Evolutionary conservation across 164 flowering plant genomes (phyloP).

Genomic region (Piper betle): DNA sequence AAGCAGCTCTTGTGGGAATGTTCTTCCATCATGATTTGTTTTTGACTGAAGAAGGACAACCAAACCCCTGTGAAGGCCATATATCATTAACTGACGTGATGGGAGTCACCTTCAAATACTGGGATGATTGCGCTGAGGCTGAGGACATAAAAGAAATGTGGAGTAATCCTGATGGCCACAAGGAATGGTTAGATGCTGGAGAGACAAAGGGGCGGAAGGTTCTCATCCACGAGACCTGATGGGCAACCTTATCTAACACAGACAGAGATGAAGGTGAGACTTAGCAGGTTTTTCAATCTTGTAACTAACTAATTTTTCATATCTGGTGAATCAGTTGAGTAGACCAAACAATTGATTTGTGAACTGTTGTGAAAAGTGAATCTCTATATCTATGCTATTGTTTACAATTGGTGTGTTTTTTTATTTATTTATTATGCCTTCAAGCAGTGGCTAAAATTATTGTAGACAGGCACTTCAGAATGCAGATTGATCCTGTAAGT

Average conservation of each 20-base stretch:
- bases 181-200: constrained; percentile 79
- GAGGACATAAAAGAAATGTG: constrained; percentile 67
- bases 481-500: constrained; percentile 55
- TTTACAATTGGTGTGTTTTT: not conserved
- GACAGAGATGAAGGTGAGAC: constrained; percentile 72
- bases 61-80: not conserved
- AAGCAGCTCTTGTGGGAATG: not conserved
- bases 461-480: constrained; percentile 47
- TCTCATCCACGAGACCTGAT: constrained; percentile 86
- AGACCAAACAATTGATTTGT: too few species aligned
- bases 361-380: too few species aligned
- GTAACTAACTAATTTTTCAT: not conserved
- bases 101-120: constrained; percentile 58
- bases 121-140: constrained; percentile 75
- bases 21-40: not conserved
- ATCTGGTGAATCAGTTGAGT: not conserved
- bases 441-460: constrained; percentile 78
- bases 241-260: constrained; percentile 79
- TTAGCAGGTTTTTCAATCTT: not conserved
- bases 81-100: constrained; percentile 9
- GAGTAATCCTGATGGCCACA: constrained; percentile 36
- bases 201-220: constrained; percentile 60
- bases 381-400: not conserved
- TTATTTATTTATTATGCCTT: not conserved
- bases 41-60: not conserved